A percentile compares a stretch with the other conserved stretches of the same genome.
Conservation (phyloP, 805 yeast species). For the Pichia heedii region DNA sequence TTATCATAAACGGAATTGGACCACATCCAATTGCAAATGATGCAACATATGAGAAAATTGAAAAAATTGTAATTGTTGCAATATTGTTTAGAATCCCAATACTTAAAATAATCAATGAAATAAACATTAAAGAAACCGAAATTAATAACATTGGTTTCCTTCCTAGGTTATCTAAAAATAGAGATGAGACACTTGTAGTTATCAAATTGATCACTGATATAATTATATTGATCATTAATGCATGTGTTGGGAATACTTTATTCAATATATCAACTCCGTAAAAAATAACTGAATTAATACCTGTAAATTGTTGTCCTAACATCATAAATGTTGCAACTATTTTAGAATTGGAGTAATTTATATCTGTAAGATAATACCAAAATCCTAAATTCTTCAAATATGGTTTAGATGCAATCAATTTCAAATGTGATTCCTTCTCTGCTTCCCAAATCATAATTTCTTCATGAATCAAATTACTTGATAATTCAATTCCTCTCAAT, state of each 20-base stretch:
- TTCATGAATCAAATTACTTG: conserved; percentile 3
- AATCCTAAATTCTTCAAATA: conserved; percentile 21
- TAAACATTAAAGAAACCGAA: conserved; percentile 63
- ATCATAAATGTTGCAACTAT: conserved; percentile 62
- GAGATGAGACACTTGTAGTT: conserved; percentile 67
- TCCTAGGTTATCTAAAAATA: conserved; percentile 67
- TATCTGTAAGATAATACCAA: conserved; percentile 39
- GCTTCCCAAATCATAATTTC: conserved; percentile 26
- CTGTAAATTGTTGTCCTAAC: conserved; percentile 84
- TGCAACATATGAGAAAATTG: conserved; percentile 67
- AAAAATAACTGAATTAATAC: conserved; percentile 85
- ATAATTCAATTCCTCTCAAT: conserved; percentile 28
- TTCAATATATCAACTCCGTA: conserved; percentile 84
- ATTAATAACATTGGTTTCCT: conserved; percentile 60
- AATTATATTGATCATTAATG: conserved; percentile 64
- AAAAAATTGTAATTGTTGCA: conserved; percentile 44
- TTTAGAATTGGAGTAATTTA: conserved; percentile 48
- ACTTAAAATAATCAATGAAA: conserved; percentile 55
- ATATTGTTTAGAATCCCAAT: conserved; percentile 46
- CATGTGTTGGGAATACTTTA: conserved; percentile 59
- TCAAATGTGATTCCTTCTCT: conserved; percentile 19
- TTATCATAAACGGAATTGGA: conserved; percentile 86
- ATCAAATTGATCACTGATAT: conserved; percentile 69
- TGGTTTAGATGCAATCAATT: conserved; percentile 18
- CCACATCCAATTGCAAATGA: conserved; percentile 91